These are phyloP conservation scores for Suillus fuscotomentosus DNA, from an alignment of 768 basidiomycete genomes.

Conservation along the genomic window DNA sequence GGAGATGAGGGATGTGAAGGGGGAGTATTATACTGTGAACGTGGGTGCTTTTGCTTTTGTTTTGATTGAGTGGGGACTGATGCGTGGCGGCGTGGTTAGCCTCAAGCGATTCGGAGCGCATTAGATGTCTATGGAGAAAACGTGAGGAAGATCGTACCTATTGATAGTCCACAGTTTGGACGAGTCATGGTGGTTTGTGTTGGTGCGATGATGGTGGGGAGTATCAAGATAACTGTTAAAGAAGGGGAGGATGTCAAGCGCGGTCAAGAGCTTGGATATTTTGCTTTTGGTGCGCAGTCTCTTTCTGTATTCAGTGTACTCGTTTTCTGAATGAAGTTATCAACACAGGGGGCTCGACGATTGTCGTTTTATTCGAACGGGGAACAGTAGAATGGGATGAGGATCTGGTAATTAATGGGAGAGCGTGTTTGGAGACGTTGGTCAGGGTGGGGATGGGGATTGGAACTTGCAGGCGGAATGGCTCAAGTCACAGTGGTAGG, in stretches of 20 bases:
- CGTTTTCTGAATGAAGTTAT: slow-evolving; percentile 1
- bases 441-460: slow-evolving; percentile 88
- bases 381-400: slow-evolving; percentile 88
- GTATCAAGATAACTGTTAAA: slow-evolving; percentile 81
- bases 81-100: slow-evolving; percentile 39
- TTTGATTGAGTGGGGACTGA: not conserved
- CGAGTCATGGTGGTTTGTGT: slow-evolving; percentile 90
- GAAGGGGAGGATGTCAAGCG: slow-evolving; percentile 80
- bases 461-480: slow-evolving; percentile 39
- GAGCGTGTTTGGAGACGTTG: slow-evolving; percentile 84
- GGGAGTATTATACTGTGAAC: slow-evolving; percentile 97
- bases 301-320: slow-evolving; percentile 1
- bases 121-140: slow-evolving; percentile 96
- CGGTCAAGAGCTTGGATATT: slow-evolving; percentile 92
- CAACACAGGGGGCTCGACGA: slow-evolving; percentile 78
- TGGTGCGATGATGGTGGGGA: slow-evolving; percentile 95
- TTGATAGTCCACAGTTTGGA: slow-evolving; percentile 87
- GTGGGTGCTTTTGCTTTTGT: slow-evolving; percentile 38
- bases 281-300: slow-evolving; percentile 78
- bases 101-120: slow-evolving; percentile 89
- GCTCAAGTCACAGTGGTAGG: not conserved
- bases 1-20: slow-evolving; percentile 75
- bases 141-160: slow-evolving; percentile 86
- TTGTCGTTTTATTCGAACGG: slow-evolving; percentile 88
- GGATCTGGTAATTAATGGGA: slow-evolving; percentile 82